Conservation (phyloP, 169 alveolate species). For the Plasmodium coatneyi region DNA sequence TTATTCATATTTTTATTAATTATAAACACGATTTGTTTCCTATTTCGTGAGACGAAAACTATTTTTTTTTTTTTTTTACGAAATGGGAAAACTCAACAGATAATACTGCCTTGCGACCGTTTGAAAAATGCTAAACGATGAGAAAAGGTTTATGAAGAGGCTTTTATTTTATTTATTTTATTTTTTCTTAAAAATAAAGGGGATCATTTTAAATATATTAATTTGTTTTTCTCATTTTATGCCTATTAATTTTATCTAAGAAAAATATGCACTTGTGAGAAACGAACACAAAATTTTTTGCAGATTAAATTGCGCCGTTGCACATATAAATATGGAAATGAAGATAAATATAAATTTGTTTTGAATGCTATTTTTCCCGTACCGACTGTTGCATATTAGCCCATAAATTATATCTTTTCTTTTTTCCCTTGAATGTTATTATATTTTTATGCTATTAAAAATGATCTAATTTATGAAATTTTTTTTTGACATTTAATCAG, state of each 20-base stretch:
- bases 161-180: too few relatives aligned
- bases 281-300: background rate
- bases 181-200: background rate
- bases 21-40: background rate
- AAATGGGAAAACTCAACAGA: too few relatives aligned
- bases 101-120: too few relatives aligned
- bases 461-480: background rate
- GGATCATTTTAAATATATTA: too few relatives aligned
- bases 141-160: too few relatives aligned
- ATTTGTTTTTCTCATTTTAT: background rate
- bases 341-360: too few relatives aligned
- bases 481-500: background rate
- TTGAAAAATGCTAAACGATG: too few relatives aligned
- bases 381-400: background rate
- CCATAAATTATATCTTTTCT: background rate
- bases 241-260: background rate
- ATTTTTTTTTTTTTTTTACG: too few relatives aligned
- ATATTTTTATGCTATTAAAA: background rate
- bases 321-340: background rate
- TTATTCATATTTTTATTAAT: background rate
- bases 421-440: background rate
- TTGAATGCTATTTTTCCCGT: background rate
- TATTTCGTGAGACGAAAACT: background rate
- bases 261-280: background rate
- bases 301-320: background rate